Conservation (phyloP, 2,329 filamentous ascomycete species). For the Chaetothyriales sp. region DNA sequence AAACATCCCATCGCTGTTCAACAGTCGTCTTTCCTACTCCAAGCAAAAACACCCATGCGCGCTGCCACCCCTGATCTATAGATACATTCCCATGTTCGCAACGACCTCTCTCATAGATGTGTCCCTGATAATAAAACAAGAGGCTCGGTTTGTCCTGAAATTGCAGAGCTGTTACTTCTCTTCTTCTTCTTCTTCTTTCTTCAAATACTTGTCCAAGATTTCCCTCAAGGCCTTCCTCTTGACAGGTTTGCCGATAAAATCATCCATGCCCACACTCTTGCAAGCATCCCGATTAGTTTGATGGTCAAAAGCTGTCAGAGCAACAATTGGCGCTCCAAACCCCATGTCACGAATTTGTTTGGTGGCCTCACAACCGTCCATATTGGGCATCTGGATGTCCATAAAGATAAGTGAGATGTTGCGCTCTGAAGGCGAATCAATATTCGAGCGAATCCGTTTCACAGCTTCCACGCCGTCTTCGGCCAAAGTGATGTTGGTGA, state of each 20-base stretch:
- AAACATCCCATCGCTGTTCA: not conserved
- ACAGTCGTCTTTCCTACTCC: not conserved
- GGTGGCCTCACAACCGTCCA: slow-evolving; percentile 34
- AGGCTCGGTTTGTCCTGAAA: not conserved
- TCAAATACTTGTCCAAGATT: not conserved
- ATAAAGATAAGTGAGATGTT: slow-evolving; percentile 82
- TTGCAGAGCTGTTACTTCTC: not conserved
- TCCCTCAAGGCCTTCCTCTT: slow-evolving; percentile 65
- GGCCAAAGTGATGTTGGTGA: slow-evolving; percentile 64
- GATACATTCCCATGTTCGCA: not conserved
- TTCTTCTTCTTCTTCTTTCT: not conserved
- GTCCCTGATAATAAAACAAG: not conserved
- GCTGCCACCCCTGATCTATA: not conserved
- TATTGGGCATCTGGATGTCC: slow-evolving; percentile 47
- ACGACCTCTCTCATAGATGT: not conserved
- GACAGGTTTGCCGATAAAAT: slow-evolving; percentile 63
- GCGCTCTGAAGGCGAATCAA: slow-evolving; percentile 34
- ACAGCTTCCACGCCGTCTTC: slow-evolving; percentile 75
- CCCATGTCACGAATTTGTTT: slow-evolving; percentile 48
- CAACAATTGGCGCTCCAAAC: slow-evolving; percentile 75
- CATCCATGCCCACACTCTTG: slow-evolving; percentile 79
- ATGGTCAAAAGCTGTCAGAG: slow-evolving; percentile 75
- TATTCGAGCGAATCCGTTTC: slow-evolving; percentile 64
- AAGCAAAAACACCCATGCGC: not conserved
- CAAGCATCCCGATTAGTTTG: slow-evolving; percentile 74